Conservation (phyloP, 495 filamentous ascomycete genomes). For the Xanthoparmelia taractica region DNA sequence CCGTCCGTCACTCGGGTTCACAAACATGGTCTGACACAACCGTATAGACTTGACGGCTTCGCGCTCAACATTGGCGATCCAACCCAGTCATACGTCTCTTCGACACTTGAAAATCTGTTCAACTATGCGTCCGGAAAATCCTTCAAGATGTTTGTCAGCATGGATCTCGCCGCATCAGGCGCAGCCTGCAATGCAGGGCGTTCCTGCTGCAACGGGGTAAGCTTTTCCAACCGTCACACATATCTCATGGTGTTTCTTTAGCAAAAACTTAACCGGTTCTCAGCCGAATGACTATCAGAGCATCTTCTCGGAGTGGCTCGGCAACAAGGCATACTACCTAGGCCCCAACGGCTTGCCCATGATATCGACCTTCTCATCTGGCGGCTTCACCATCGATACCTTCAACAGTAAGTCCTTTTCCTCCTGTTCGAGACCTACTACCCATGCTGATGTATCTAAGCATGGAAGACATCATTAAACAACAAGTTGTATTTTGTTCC, state of each 20-base stretch:
- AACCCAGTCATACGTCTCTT: constrained; percentile 20
- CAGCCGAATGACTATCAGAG: constrained; percentile 11
- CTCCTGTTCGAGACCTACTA: not conserved
- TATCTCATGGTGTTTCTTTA: not conserved
- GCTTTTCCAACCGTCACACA: not conserved
- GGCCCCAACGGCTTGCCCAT: constrained; percentile 21
- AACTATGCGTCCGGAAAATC: constrained; percentile 17
- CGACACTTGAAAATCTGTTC: constrained; percentile 24
- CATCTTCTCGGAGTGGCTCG: constrained; percentile 11
- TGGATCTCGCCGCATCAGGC: constrained; percentile 21
- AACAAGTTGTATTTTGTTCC: constrained; percentile 24
- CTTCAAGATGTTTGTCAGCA: constrained; percentile 32
- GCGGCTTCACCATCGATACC: constrained; percentile 10
- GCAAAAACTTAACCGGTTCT: too few relatives aligned
- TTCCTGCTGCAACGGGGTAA: constrained; percentile 14
- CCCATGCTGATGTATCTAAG: constrained; percentile 5
- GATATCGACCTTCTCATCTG: constrained; percentile 12
- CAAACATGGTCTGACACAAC: too few relatives aligned
- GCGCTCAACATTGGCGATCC: constrained; percentile 28
- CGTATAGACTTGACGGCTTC: constrained; percentile 30
- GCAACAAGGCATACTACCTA: constrained; percentile 20
- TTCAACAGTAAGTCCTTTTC: constrained; percentile 12
- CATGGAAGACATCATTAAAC: constrained; percentile 3
- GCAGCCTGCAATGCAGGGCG: not conserved
- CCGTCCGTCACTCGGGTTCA: too few relatives aligned